Conservation (phyloP, 2,329 filamentous ascomycete genomes). For the Sporothrix phasma region DNA sequence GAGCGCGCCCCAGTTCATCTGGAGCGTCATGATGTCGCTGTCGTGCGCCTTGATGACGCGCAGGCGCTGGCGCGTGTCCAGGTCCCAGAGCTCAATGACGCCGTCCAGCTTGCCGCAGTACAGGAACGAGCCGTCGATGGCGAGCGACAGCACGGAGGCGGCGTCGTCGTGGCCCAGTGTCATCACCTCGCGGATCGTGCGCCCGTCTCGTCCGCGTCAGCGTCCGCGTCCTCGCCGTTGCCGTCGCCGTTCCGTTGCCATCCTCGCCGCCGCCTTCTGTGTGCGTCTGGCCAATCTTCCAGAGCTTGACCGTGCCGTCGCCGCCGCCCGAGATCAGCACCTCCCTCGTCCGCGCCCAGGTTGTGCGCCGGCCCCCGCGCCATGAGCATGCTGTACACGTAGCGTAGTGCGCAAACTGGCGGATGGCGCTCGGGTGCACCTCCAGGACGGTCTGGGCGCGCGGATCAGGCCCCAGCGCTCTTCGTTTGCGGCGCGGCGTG, state of each 20-base stretch:
- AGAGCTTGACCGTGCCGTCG: conserved; percentile 91
- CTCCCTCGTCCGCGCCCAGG: conserved; percentile 62
- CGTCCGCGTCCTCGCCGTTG: conserved; percentile 29
- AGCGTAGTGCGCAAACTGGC: conserved; percentile 87
- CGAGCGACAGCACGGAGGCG: conserved; percentile 63
- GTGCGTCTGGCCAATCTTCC: conserved; percentile 50
- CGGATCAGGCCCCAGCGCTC: conserved; percentile 45
- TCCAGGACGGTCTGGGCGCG: conserved; percentile 54
- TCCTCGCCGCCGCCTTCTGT: conserved; percentile 30
- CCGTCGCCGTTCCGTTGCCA: conserved; percentile 29
- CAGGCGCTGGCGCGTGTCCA: conserved; percentile 85
- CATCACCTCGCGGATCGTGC: conserved; percentile 61
- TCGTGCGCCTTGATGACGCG: conserved; percentile 73
- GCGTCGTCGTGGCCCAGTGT: conserved; percentile 51
- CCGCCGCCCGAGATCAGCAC: conserved; percentile 84
- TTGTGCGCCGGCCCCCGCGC: conserved; percentile 58
- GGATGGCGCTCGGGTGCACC: conserved; percentile 70
- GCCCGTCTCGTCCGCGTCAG: conserved; percentile 41
- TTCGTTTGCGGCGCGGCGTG: conserved; percentile 61
- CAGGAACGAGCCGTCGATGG: conserved; percentile 81
- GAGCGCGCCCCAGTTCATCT: conserved; percentile 74
- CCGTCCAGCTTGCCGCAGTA: conserved; percentile 85
- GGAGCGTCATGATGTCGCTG: conserved; percentile 75
- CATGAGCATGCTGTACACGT: conserved; percentile 92
- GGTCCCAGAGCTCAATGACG: conserved; percentile 89